Base-by-base conservation (phyloP, 768 basidiomycete species). In the Rhizopogon sp. region DNA sequence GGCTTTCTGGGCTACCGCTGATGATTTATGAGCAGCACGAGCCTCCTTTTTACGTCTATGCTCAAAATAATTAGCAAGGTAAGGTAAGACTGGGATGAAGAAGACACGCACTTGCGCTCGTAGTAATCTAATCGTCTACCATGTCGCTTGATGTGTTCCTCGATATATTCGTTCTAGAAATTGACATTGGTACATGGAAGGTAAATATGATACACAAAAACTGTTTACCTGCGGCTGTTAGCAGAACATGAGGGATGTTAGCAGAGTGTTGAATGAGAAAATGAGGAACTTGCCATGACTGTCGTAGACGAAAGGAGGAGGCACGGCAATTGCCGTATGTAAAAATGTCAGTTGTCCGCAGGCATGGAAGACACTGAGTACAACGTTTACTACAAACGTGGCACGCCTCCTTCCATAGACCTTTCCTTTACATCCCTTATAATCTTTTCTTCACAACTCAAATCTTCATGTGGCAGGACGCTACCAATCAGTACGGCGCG, bases 71-170 rank as follows among this genome's bases (percentile, higher is more conserved):
- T 49, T 49, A 49, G 47, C 47, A 49, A 20, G 9, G 33, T 37
- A 10, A 16, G 14, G 20, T 2, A 37, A 37, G n/a, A 2, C 42
- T 2, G n/a, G 14, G 17, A 13, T 39, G 49, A 16, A 31, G 37
- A 35, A 44, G 52, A 37, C 40, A 75, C 90, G 62, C 69, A 96
- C 93, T 88, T 96, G 66, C 85, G 83, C 78, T 99, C 97, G 72
- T 89, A 94, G 72, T 96, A 84, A 77, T 99, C 95, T 77, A 98
- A 76, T 67, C 94, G 84, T 62, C 94, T 83, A 68, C 96, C 96
- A 82, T 98, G 91, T 52, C 93, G 87, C 75, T 93, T 94, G 72
- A 98, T 95, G 67, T 92, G 90, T 78, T 99, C 96, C 72, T 98
- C 96, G 72, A 99, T 98, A 72, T 98, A 98, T 71, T 98, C 95